These are phyloP conservation scores for Cymbidium sinense DNA, from an alignment of 106 monocot genomes.

Conservation along the genomic window DNA sequence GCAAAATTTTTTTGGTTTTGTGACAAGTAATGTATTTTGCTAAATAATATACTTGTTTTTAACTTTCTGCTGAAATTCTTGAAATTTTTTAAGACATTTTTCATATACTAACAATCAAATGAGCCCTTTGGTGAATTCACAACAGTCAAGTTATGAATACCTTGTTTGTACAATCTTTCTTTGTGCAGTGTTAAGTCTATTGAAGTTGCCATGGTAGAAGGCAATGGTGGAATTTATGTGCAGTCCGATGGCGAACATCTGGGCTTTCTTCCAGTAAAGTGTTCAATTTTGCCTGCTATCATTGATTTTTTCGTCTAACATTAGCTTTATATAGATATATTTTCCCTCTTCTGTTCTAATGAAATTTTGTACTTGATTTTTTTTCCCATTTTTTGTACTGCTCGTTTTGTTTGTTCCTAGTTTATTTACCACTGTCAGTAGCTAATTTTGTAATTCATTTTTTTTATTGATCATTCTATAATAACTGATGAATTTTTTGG, in stretches of 20 bases:
- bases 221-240: slow-evolving; percentile 39
- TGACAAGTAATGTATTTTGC: no score
- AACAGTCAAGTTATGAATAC: neutral
- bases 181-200: slow-evolving; percentile 53
- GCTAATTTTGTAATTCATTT: neutral
- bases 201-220: slow-evolving; percentile 41
- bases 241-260: slow-evolving; percentile 79
- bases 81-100: neutral
- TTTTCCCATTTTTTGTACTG: neutral
- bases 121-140: no score
- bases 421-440: neutral
- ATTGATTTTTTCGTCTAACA: slow-evolving; percentile 40
- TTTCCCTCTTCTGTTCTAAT: neutral
- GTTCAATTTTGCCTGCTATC: slow-evolving; percentile 56
- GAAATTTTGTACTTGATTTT: neutral
- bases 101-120: neutral
- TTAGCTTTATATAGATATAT: no score
- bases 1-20: no score
- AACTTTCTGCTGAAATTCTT: neutral
- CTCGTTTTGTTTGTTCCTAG: neutral
- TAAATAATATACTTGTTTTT: no score
- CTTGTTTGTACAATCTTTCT: neutral
- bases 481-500: neutral
- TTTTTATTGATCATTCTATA: neutral
- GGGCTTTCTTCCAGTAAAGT: slow-evolving; percentile 72